A percentile compares a stretch with the other conserved stretches of the same genome.
phyloP scores from a whole-genome alignment of 768 basidiomycete species.

The Suillus ampliporus region DNA sequence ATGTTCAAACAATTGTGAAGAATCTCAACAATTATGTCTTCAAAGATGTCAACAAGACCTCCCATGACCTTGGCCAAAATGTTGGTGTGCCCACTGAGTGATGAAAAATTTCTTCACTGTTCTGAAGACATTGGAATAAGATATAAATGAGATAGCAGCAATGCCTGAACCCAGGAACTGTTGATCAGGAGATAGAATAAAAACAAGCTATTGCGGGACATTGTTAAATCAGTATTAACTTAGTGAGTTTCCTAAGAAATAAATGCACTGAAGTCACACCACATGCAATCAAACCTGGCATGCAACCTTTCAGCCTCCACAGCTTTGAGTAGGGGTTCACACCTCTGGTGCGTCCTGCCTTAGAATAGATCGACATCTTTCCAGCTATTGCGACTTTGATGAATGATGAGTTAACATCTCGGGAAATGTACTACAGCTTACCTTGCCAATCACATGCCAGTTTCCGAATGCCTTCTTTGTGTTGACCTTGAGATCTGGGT shows the following conservation, averaged over 20 bases:
- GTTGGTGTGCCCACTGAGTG: not conserved
- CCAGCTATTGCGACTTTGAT: constrained; percentile 6
- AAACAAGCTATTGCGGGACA: not conserved
- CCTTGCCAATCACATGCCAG: constrained; percentile 3
- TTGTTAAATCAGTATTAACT: not conserved
- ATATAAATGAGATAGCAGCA: constrained; percentile 1
- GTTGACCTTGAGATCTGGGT: constrained; percentile 5
- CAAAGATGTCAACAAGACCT: constrained; percentile 6
- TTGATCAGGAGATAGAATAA: constrained; percentile 9
- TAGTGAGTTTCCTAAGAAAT: too few relatives aligned
- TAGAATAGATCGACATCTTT: constrained; percentile 7
- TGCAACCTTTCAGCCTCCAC: constrained; percentile 5
- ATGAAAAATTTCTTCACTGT: constrained; percentile 4
- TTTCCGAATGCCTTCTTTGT: constrained; percentile 11
- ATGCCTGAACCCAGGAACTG: constrained; percentile 3
- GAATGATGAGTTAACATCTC: constrained; percentile 2
- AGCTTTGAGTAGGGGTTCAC: not conserved
- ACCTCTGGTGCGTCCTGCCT: not conserved
- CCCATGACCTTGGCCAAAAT: constrained; percentile 3
- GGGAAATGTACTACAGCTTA: not conserved
- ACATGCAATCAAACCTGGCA: constrained; percentile 10
- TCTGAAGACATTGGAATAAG: constrained; percentile 1
- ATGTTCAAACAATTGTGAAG: not conserved
- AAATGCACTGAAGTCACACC: not conserved
- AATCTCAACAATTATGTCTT: not conserved